Evolutionary conservation across 78 protist genomes (phyloP), one percentile per base, ranked within the genome.

Genomic region (Dictyostelium discoideum): DNA sequence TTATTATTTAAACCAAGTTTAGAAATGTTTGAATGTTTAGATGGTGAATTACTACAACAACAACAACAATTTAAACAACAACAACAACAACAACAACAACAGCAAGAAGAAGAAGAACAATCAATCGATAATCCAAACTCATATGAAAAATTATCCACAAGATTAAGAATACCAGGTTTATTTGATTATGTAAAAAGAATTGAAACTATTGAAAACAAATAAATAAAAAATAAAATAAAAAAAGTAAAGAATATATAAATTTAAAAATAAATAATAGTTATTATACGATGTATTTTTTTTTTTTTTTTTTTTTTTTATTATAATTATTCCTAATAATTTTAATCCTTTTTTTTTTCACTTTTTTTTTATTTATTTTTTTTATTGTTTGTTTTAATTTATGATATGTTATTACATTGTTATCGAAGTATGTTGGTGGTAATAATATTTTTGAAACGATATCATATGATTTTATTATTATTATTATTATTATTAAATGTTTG

Each of bases 101-200:
- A 46, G 29, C 37, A 22, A 81, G 10, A 44, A 81, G 5, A 18
- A 26, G 24, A 69, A 67, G n/a, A 67, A 67, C 37, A 24, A 69
- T 22, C 26, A 42, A 29, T 16, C 13, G 60, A 44, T 5, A 42
- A n/a, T n/a, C 16, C 60, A 20, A 79, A 32, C 24, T 50, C 24
- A 14, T 82, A 50, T 77, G 69, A 74, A 6, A 22, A 40, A 16
- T 40, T 87, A 32, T 26, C 93, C 18, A 57, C 77, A 20, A 74
- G 60, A 22, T 69, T 76, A 32, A 74, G 69, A 46, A 60, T 78
- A 57, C 93, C 93, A 18, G 93, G 93, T 37, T 40, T 87, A 77
- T 78, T 78, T 14, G 93, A 87, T 46, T 78, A 29, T 60, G 65
- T 87, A 14, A 87, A 87, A 77, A 87, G 46, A 40, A 78, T 87